Evolutionary conservation across 202 grass and related monocot species (phyloP).

Genomic region (Saccharum hybrid): DNA sequence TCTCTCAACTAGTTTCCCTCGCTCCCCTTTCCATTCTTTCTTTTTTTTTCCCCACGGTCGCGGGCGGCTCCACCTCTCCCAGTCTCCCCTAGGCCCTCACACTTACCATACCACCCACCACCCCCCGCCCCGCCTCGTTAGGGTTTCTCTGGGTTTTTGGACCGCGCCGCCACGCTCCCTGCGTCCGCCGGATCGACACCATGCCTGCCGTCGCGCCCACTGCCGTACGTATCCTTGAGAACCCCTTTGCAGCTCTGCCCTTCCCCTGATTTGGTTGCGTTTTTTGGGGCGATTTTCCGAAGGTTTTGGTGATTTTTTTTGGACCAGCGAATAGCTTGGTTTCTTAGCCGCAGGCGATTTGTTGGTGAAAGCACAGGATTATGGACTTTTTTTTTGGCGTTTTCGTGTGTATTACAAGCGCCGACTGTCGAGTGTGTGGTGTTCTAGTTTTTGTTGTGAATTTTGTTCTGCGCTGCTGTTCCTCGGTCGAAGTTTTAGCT

Average conservation of each 20-base stretch:
- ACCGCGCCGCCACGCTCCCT: slow-evolving; percentile 29
- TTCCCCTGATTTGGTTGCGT: not conserved
- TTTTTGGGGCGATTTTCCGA: not conserved
- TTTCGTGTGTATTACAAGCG: not conserved
- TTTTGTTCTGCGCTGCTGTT: not conserved
- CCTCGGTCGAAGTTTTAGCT: not conserved
- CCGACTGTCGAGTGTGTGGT: not conserved
- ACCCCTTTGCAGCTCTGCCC: not conserved
- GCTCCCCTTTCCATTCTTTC: no score
- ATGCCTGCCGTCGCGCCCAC: slow-evolving; percentile 57
- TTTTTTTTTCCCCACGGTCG: no score
- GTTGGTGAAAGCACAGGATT: not conserved
- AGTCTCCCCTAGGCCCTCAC: no score
- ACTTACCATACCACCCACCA: slow-evolving; percentile 1
- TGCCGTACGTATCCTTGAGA: slow-evolving; percentile 73
- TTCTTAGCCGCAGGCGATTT: not conserved
- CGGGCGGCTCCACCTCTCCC: no score
- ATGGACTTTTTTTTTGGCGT: not conserved
- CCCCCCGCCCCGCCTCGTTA: slow-evolving; percentile 37
- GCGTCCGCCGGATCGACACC: slow-evolving; percentile 40
- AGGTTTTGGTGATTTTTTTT: not conserved
- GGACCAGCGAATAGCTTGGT: slow-evolving; percentile 10
- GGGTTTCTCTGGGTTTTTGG: slow-evolving; percentile 55
- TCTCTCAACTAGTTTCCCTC: no score
- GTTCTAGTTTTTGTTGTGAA: not conserved